phyloP scores from a whole-genome alignment of 2,329 filamentous ascomycete species.

The Parafenestella ontariensis region DNA sequence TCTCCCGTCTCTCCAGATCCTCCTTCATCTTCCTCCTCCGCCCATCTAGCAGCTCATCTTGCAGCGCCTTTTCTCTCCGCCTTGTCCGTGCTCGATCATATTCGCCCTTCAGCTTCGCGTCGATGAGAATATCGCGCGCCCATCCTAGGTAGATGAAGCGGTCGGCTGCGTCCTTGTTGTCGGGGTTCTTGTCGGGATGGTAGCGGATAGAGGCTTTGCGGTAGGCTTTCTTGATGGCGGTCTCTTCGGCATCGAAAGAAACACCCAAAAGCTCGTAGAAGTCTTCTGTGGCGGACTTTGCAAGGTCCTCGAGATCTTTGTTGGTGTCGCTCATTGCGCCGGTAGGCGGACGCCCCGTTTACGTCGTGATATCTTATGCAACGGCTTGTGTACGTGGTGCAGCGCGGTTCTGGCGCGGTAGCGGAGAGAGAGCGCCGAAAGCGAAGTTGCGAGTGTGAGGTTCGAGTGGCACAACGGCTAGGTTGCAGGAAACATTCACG shows the following conservation, averaged over 20 bases:
- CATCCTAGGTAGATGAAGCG: slow-evolving; percentile 87
- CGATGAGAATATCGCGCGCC: slow-evolving; percentile 82
- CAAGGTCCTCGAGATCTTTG: slow-evolving; percentile 53
- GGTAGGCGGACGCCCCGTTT: not conserved
- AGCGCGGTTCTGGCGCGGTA: not conserved
- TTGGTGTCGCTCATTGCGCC: slow-evolving; percentile 44
- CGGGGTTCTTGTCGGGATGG: slow-evolving; percentile 88
- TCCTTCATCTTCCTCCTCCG: slow-evolving; percentile 80
- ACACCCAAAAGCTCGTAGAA: slow-evolving; percentile 80
- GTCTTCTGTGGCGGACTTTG: slow-evolving; percentile 59
- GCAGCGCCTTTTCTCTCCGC: slow-evolving; percentile 70
- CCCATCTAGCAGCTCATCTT: slow-evolving; percentile 76
- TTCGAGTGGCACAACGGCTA: slow-evolving; percentile 6
- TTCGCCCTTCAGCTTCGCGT: slow-evolving; percentile 71
- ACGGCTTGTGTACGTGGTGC: not conserved
- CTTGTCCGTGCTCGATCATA: slow-evolving; percentile 82
- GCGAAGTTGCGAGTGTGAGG: not conserved
- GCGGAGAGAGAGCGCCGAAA: not conserved
- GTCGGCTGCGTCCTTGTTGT: slow-evolving; percentile 67
- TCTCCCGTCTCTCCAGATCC: slow-evolving; percentile 81
- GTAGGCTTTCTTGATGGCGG: slow-evolving; percentile 85
- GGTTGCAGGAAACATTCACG: slow-evolving; percentile 21
- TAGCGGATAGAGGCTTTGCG: slow-evolving; percentile 85
- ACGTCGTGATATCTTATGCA: not conserved
- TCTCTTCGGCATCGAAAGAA: slow-evolving; percentile 67